Evolutionary conservation across 176 grass and related monocot species (phyloP).

Genomic region (Poa pratensis): DNA sequence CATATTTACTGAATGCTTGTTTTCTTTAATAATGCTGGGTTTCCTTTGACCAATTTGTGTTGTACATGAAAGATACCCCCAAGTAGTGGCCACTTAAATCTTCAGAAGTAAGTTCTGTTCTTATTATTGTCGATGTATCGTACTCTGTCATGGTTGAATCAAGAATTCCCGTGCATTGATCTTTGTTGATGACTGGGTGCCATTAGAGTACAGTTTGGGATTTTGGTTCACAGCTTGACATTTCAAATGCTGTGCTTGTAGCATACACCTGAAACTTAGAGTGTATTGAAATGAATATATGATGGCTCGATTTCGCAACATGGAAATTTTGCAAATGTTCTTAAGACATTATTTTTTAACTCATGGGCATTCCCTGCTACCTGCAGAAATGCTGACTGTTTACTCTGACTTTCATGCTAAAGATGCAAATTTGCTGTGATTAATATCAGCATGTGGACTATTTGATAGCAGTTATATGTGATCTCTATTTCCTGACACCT

Average conservation of each 20-base stretch:
- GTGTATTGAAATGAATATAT: background rate
- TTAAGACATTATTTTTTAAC: conserved; percentile 4
- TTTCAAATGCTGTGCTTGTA: background rate
- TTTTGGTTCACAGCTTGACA: background rate
- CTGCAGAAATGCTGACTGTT: background rate
- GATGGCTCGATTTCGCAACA: background rate
- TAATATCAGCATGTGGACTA: background rate
- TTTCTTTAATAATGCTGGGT: background rate
- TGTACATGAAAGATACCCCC: background rate
- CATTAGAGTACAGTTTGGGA: background rate
- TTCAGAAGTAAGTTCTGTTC: background rate
- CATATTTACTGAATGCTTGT: background rate
- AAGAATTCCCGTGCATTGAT: background rate
- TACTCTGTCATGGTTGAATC: background rate
- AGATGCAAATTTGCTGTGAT: background rate
- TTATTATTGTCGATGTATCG: background rate
- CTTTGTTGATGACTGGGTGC: background rate
- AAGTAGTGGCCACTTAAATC: background rate
- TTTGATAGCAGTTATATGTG: background rate
- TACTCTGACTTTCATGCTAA: background rate
- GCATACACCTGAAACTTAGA: background rate
- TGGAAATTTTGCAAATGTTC: background rate
- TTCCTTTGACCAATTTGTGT: background rate
- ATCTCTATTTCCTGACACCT: too few relatives aligned
- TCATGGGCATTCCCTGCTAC: background rate